Conservation (phyloP, 1,284 basidiomycete genomes). For the Ustilago shanxiensis region DNA sequence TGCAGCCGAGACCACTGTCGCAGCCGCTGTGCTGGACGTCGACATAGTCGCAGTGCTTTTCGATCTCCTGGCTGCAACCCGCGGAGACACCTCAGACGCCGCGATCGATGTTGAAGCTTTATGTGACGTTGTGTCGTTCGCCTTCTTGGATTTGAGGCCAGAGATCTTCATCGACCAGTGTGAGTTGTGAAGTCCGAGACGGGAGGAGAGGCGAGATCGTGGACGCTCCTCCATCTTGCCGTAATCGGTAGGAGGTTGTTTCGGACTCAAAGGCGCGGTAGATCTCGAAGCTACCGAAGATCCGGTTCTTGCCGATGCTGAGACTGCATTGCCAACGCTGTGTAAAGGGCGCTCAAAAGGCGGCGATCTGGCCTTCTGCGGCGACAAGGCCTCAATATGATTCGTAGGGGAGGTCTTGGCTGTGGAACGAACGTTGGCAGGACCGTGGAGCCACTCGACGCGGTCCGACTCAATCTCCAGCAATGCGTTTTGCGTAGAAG, state of each 20-base stretch:
- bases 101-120: neutral
- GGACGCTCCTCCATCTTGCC: conserved; percentile 25
- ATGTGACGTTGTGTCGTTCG: neutral
- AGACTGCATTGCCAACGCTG: conserved; percentile 3
- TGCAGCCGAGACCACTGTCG: neutral
- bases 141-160: conserved; percentile 21
- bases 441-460: neutral
- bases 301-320: no score
- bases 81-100: neutral
- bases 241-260: conserved; percentile 27
- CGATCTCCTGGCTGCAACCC: conserved; percentile 2
- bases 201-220: conserved; percentile 27
- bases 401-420: neutral
- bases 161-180: conserved; percentile 27
- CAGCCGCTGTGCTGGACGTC: conserved; percentile 1
- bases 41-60: conserved; percentile 18
- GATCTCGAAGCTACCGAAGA: neutral
- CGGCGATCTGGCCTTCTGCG: neutral
- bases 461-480: neutral
- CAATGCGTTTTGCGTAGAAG: neutral
- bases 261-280: conserved; percentile 6
- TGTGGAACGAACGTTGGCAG: neutral
- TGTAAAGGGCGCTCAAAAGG: conserved; percentile 7
- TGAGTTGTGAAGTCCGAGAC: conserved; percentile 25
- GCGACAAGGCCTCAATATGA: neutral